A percentile compares a stretch with the other conserved stretches of the same genome.
Conservation (phyloP, 2,329 filamentous ascomycete genomes). For the Hirsutella thompsonii region DNA sequence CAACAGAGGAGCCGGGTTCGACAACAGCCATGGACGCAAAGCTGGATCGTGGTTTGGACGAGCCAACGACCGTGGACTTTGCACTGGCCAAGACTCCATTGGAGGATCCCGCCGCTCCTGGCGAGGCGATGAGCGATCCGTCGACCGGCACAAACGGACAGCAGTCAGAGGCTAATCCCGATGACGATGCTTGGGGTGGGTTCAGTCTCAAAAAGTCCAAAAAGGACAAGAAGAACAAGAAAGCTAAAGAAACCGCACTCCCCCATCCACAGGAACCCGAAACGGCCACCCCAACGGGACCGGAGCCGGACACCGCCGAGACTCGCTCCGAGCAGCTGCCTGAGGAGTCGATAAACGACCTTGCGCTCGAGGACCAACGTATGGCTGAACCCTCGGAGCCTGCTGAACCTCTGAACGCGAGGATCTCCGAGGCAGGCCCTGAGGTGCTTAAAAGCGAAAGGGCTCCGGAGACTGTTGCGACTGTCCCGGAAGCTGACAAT, state of each 20-base stretch:
- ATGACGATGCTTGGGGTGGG: constrained; percentile 15
- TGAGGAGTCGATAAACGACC: constrained; percentile 5
- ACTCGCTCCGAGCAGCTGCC: constrained; percentile 8
- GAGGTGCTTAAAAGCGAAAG: no score
- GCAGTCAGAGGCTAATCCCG: constrained; percentile 13
- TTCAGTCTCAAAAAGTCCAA: constrained; percentile 15
- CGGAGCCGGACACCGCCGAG: constrained; percentile 9
- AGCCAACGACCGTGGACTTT: not conserved
- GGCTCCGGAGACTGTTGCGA: no score
- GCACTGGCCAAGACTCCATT: not conserved
- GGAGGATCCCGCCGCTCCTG: constrained; percentile 3
- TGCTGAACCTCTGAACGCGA: constrained; percentile 3
- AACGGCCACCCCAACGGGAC: constrained; percentile 6
- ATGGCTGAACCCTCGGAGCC: not conserved
- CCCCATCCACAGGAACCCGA: constrained; percentile 16
- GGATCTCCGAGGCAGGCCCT: constrained; percentile 2
- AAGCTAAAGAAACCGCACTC: constrained; percentile 17
- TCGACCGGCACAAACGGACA: constrained; percentile 8
- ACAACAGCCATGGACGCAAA: not conserved
- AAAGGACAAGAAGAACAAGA: constrained; percentile 21
- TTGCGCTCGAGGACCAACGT: constrained; percentile 2
- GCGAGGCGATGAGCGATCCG: constrained; percentile 9
- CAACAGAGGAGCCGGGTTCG: not conserved
- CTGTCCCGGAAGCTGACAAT: no score
- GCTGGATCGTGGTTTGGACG: constrained; percentile 3